Evolutionary conservation across 768 basidiomycete species (phyloP), one percentile per base, ranked within the genome.

Genomic region (Galerina sulciceps): DNA sequence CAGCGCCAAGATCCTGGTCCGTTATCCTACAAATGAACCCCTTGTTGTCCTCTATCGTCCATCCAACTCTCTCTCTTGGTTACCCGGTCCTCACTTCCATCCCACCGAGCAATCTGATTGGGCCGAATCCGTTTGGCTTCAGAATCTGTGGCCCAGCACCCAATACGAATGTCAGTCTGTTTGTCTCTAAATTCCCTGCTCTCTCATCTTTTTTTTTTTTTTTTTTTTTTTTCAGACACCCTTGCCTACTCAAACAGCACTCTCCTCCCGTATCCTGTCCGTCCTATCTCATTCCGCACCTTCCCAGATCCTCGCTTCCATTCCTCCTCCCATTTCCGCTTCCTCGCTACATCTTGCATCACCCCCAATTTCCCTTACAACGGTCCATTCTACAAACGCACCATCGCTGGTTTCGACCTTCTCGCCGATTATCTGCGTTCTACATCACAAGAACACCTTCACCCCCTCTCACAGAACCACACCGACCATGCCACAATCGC

Each of bases 301-400:
- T 90, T 88, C 73, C 90, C 91, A 2, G 91, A 93, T 68, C 80
- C 87, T 8, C 78, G 82, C 10, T 76, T 90, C 18, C 66, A 79
- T 8, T 70, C 75, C 20, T 82, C 83, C 26, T 75, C 73, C 34
- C 82, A 82, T 67, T 90, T 89, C 76, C 84, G 86, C 48, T 93
- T 92, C 70, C 68, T 91, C 18, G 84, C 83, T 15, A 79, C 87
- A 0, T 88, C 85, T 4, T 92, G 90, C 67, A 75, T 86, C 45
- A 82, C 78, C 6, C 86, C 88, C 10, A 90, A 90, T 64, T 92
- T 89, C 68, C 91, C 91, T 3, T 91, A 91, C 71, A 68, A 62
- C n/a, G 74, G 79, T 2, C 88, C 85, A 18, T 73, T 78, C 61
- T 71, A 82, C 56, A 75, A 78, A 10, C 75, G 76, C 18, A 79